Evolutionary conservation across 1,284 basidiomycete genomes (phyloP).

Genomic region (Cryptococcus deneoformans): DNA sequence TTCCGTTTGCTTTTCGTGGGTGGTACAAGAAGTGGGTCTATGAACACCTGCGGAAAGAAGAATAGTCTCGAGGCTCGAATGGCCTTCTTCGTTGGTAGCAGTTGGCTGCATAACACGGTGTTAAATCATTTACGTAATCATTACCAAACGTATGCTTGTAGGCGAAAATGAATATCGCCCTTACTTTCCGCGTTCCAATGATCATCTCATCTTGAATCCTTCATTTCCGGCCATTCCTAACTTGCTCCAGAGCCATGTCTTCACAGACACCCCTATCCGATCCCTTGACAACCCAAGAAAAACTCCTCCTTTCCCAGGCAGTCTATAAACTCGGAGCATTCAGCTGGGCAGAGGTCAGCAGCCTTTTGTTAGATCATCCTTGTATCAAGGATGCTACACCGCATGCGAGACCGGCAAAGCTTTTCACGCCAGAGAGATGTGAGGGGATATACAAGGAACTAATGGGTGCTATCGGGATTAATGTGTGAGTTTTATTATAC

Average conservation of each 20-base stretch:
- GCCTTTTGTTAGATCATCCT: constrained; percentile 57
- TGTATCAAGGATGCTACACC: constrained; percentile 44
- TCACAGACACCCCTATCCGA: constrained; percentile 3
- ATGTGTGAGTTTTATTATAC: constrained; percentile 56
- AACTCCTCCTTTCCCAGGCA: constrained; percentile 75
- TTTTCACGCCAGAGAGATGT: constrained; percentile 68
- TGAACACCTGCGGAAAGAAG: not conserved
- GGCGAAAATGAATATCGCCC: no score
- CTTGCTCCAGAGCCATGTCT: not conserved
- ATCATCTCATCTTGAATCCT: no score
- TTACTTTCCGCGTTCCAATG: no score
- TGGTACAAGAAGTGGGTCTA: not conserved
- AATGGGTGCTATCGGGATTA: constrained; percentile 64
- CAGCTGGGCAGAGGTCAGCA: constrained; percentile 68
- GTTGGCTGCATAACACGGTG: no score
- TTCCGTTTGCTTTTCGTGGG: not conserved
- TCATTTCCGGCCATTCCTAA: not conserved
- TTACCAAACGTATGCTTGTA: no score
- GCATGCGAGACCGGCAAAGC: constrained; percentile 55
- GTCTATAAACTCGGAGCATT: constrained; percentile 77
- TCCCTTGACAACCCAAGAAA: constrained; percentile 42
- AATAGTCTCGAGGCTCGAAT: not conserved
- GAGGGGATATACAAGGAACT: constrained; percentile 63
- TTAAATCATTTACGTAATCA: no score
- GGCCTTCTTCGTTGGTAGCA: no score